Conservation (phyloP, 768 basidiomycete species). For the Termitomyces sp. region DNA sequence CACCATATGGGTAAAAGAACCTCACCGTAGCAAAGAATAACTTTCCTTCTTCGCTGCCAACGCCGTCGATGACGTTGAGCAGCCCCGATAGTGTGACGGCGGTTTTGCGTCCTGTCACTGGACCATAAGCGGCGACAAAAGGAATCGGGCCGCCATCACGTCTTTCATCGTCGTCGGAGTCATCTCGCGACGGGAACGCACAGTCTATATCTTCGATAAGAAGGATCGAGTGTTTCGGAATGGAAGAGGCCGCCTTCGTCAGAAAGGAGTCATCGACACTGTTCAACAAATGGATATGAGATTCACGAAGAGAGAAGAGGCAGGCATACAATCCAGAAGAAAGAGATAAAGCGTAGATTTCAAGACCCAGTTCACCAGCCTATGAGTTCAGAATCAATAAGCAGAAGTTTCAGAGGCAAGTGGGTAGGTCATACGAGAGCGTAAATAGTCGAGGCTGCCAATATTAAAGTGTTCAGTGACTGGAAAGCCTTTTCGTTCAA, state of each 20-base stretch:
- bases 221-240: slow-evolving; percentile 51
- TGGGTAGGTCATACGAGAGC: slow-evolving; percentile 33
- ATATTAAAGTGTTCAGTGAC: slow-evolving; percentile 30
- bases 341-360: slow-evolving; percentile 68
- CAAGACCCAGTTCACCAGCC: slow-evolving; percentile 71
- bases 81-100: slow-evolving; percentile 52
- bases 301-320: background rate
- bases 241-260: slow-evolving; percentile 38
- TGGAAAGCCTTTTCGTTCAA: background rate
- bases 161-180: slow-evolving; percentile 25
- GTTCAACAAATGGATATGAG: slow-evolving; percentile 14
- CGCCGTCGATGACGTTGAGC: slow-evolving; percentile 57
- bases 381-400: slow-evolving; percentile 10
- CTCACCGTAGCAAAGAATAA: slow-evolving; percentile 57
- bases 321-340: slow-evolving; percentile 41
- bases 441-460: slow-evolving; percentile 51
- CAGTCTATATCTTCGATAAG: slow-evolving; percentile 63
- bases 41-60: slow-evolving; percentile 59
- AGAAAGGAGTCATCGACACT: slow-evolving; percentile 49
- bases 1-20: background rate
- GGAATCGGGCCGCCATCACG: background rate
- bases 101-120: slow-evolving; percentile 15
- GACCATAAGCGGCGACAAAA: slow-evolving; percentile 4
- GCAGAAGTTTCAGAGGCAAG: background rate
- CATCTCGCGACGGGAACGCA: slow-evolving; percentile 48